Evolutionary conservation across 768 basidiomycete species (phyloP), one percentile per base, ranked within the genome.

Genomic region (Paxillus rubicundulus): DNA sequence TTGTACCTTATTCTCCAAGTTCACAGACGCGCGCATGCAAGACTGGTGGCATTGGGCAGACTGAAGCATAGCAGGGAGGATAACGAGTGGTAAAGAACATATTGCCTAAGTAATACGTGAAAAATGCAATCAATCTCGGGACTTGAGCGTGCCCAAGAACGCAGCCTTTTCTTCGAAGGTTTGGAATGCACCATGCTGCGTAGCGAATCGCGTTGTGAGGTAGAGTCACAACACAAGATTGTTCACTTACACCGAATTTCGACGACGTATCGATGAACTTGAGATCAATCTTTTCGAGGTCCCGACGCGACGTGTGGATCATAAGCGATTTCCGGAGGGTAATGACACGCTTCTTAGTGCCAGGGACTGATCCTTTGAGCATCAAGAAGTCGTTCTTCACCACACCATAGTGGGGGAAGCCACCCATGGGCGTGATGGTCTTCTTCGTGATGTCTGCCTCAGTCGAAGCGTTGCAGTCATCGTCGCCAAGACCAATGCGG

Each of bases 231-330:
- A 21, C 6, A 20, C 13, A 32, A 42, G 20, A 40, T 18, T 28
- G 14, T 48, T 27, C 16, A 81, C 87, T 61, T 84, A 91, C 89
- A 63, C 95, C 93, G 75, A 93, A 94, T 76, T 97, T 97, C 74
- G 92, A 95, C 39, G 93, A 91, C 32, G 96, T 98, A 69, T 96
- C 94, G 82, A 98, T 96, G 79, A 95, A 98, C 77, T 96, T 98
- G 82, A 97, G 89, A 56, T 87, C 82, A 56, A 97, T 89, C 80
- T 98, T 95, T 83, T 99, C 97, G 70, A 98, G 84, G 74, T 98
- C 92, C 74, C 87, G 84, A 69, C 94, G 89, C 57, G 88, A 90
- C 39, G 96, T 96, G 81, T 95, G 95, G 51, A 90, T 86, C 88
- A 94, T 91, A 70, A 98, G 84, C 20, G 93, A 92, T 71, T 98